Evolutionary conservation across 768 basidiomycete species (phyloP).

Genomic region (Termitomyces sp.): DNA sequence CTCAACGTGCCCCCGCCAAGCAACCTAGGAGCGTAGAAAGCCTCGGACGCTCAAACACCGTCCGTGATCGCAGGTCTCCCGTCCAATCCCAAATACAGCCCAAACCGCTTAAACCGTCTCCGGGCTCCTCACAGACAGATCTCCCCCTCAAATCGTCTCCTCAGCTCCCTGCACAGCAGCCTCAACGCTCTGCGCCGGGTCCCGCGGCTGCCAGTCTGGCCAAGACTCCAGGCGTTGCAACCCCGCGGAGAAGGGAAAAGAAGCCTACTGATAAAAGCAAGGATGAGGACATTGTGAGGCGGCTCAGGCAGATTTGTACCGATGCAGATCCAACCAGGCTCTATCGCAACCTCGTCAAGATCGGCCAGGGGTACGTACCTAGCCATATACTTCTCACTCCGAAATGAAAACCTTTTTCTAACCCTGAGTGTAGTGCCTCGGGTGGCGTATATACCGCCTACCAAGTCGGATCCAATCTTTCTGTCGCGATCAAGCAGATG

Average conservation of each 20-base stretch:
- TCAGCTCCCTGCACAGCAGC: not conserved
- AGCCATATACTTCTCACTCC: constrained; percentile 4
- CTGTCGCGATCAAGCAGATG: constrained; percentile 99
- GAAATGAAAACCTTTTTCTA: not conserved
- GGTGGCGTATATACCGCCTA: constrained; percentile 99
- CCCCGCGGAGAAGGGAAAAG: constrained; percentile 83
- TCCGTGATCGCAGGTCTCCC: constrained; percentile 55
- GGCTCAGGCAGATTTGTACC: constrained; percentile 91
- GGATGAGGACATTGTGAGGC: constrained; percentile 86
- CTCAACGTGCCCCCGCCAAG: constrained; percentile 68
- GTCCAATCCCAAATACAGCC: constrained; percentile 1
- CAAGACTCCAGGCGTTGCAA: constrained; percentile 68
- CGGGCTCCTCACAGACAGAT: constrained; percentile 57
- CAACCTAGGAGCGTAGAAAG: constrained; percentile 37
- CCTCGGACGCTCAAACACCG: constrained; percentile 65
- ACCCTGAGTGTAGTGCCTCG: constrained; percentile 60
- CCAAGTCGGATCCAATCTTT: constrained; percentile 90
- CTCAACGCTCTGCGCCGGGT: not conserved
- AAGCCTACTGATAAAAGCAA: constrained; percentile 69
- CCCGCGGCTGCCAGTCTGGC: no score
- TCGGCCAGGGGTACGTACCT: constrained; percentile 85
- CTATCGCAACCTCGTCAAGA: constrained; percentile 91
- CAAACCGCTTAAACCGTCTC: constrained; percentile 21
- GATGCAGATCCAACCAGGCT: constrained; percentile 95
- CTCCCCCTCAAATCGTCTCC: constrained; percentile 35